Evolutionary conservation across 306 rosid genomes (phyloP), one percentile per base, ranked within the genome.

Genomic region (Trifolium pratense): DNA sequence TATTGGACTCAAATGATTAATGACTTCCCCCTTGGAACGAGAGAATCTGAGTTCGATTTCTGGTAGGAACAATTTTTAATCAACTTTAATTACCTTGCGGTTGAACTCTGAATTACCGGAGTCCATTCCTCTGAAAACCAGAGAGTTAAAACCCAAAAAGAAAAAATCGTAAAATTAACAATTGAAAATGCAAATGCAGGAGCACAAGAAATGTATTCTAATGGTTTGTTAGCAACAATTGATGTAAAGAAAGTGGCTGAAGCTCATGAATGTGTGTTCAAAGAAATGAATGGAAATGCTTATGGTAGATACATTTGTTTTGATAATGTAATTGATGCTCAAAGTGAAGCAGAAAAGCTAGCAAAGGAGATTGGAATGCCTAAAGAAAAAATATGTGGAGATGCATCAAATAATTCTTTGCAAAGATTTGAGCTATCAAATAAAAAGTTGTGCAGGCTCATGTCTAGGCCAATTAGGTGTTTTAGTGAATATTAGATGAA

Each of bases 261-360:
- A 75, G 97, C 92, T 6, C 96, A 94, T 48, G 88, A 77, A 2
- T 32, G 79, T 3, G 91, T 94, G 6, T 91, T 71, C 51, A 88
- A 91, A 64, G 91, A 78, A 51, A 86, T 88, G 89, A 83, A 77
- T 16, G 74, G 13, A 49, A 74, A 88, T 25, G 88, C 92, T 40
- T 80, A 39, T 15, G 97, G 99, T 0, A 89, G 99, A 78, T 94
- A 94, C 89, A 76, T 91, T 16, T 89, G 96, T 63, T 94, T 68
- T 61, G 97, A 94, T 56, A 31, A 67, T 21, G 70, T 90, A 0
- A 68, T 94, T 36, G 58, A 71, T 13, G 70, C 70, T 0, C 80
- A 75, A 7, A 79, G 36, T 17, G 84, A 79, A 52, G 99, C 87
- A 36, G 91, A 86, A 73, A 86, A 81, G 56, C 70, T 94, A 12